These are phyloP conservation scores for Ormosia semicastrata DNA, from an alignment of 306 rosid genomes.

Conservation along the genomic window DNA sequence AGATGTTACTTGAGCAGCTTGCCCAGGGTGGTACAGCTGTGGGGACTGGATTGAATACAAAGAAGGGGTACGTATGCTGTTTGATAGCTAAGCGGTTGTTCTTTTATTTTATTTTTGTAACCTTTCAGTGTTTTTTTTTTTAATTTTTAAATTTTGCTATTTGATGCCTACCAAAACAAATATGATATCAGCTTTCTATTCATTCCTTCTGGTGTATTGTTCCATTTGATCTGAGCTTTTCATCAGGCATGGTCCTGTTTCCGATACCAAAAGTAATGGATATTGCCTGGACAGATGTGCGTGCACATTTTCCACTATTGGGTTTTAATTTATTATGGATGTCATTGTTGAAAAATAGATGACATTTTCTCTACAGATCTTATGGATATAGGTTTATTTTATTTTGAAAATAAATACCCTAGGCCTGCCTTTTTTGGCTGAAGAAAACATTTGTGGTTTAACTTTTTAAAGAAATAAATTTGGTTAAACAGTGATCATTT, in stretches of 20 bases:
- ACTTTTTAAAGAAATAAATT: not conserved
- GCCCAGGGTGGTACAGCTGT: constrained; percentile 99
- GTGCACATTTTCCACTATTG: not conserved
- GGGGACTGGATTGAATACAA: constrained; percentile 98
- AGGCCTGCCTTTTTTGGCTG: not conserved
- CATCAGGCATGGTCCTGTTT: not conserved
- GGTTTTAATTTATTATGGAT: constrained; percentile 10
- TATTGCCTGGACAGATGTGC: not conserved
- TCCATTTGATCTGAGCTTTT: constrained; percentile 13
- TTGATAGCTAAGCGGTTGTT: constrained; percentile 16
- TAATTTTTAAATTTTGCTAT: not conserved
- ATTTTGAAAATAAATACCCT: not conserved
- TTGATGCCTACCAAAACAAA: not conserved
- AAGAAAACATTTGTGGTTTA: not conserved
- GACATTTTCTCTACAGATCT: not conserved
- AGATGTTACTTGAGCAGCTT: constrained; percentile 63
- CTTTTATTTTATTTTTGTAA: not conserved
- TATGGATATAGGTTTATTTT: constrained; percentile 7
- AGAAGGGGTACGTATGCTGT: constrained; percentile 75
- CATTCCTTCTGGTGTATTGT: constrained; percentile 4
- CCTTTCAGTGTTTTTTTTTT: not conserved
- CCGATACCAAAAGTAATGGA: not conserved
- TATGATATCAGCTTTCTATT: constrained; percentile 9
- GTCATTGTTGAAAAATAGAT: not conserved
- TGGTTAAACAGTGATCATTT: constrained; percentile 12